Evolutionary conservation across 2,329 filamentous ascomycete species (phyloP), one percentile per base, ranked within the genome.

Genomic region (Atkinsonella hypoxylon): DNA sequence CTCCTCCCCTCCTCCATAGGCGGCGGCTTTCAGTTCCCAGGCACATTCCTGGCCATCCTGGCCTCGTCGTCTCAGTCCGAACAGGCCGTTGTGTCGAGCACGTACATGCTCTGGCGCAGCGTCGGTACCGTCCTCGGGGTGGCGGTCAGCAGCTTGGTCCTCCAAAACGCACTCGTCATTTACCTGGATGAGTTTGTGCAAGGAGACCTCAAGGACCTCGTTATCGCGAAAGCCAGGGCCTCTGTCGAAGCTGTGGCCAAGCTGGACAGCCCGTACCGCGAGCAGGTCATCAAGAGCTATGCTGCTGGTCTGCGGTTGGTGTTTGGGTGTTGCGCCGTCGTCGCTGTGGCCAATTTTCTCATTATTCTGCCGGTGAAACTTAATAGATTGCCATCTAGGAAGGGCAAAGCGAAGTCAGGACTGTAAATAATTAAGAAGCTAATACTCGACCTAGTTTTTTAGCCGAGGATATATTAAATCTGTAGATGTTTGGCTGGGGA

Each of bases 121-220:
- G 66, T 90, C 5, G 87, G 86, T 7, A 77, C 76, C 51, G 85
- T 90, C 1, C 73, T 89, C 60, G 87, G 86, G n/a, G 78, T 90
- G 43, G 81, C 85, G 1, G 70, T 76, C 48, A 85, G 81, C 56
- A 86, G 82, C 61, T 73, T 89, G 51, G 78, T 89, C 8, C 70
- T 90, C 54, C 86, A 91, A 67, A 89, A 89, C 59, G 74, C 78
- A 1, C 68, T 91, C 48, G 66, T 77, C 9, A 67, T 72, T 17
- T 83, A 82, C 56, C 71, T 91, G 5, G 65, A 77, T 4, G 55
- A 62, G 11, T 73, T 76, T 34, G 82, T 90, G 9, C 72, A 70
- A 0, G 83, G 80, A 0, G 69, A 70, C 0, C 70, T 80, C 22
- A 85, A 81, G 59, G 70, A 72, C 0, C 67, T 73, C 45, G 67